Evolutionary conservation across 2,329 filamentous ascomycete species (phyloP).

Genomic region (Pleurostoma richardsiae): DNA sequence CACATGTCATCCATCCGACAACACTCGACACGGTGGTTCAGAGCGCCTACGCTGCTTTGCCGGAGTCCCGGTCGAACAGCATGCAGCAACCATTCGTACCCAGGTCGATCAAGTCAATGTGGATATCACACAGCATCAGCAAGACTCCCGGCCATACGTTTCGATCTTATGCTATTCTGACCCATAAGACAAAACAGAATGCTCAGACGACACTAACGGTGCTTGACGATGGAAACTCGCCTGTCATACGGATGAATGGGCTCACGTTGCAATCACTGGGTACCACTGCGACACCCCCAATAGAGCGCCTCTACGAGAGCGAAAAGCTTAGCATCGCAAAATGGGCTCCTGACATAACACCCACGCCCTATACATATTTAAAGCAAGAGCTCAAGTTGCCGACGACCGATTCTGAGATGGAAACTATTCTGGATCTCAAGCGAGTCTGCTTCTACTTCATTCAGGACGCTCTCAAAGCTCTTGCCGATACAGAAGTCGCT

Average conservation of each 20-base stretch:
- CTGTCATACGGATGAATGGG: not conserved
- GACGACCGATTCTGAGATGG: too few relatives aligned
- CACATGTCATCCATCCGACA: slow-evolving; percentile 14
- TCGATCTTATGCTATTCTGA: too few relatives aligned
- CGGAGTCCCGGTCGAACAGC: not conserved
- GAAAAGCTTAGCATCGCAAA: not conserved
- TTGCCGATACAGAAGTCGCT: not conserved
- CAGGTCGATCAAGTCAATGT: slow-evolving; percentile 1
- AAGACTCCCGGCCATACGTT: not conserved
- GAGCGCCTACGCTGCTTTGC: slow-evolving; percentile 7
- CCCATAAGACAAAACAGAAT: too few relatives aligned
- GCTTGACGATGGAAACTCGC: not conserved
- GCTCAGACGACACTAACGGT: not conserved
- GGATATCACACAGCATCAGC: not conserved
- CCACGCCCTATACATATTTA: not conserved
- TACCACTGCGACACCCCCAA: not conserved
- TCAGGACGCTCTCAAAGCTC: not conserved
- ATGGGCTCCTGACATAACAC: not conserved
- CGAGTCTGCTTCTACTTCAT: slow-evolving; percentile 7
- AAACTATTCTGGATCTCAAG: not conserved
- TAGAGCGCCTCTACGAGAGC: not conserved
- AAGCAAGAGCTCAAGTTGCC: too few relatives aligned
- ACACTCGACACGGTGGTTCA: slow-evolving; percentile 16
- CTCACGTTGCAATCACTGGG: not conserved
- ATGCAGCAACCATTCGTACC: not conserved